phyloP scores from a whole-genome alignment of 23 red algal genomes.

The Porphyridium purpureum region DNA sequence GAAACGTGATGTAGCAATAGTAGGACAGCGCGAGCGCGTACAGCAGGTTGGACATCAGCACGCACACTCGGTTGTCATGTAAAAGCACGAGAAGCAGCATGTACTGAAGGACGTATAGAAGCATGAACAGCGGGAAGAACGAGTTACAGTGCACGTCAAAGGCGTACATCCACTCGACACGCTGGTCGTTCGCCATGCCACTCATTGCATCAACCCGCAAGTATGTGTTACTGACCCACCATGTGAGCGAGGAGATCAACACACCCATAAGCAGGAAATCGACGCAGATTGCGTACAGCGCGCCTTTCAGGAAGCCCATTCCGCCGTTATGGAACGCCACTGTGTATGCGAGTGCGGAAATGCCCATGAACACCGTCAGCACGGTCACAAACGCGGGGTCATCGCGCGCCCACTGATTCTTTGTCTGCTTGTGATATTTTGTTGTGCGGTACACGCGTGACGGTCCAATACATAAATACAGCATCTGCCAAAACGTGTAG shows the following conservation, averaged over 20 bases:
- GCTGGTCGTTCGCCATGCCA: slow-evolving; percentile 17
- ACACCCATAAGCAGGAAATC: slow-evolving; percentile 46
- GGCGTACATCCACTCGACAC: slow-evolving; percentile 97
- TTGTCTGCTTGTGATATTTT: slow-evolving; percentile 92
- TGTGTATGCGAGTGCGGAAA: slow-evolving; percentile 38
- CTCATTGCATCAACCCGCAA: slow-evolving; percentile 25
- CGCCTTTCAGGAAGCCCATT: slow-evolving; percentile 26
- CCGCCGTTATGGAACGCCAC: slow-evolving; percentile 54
- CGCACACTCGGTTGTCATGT: background rate
- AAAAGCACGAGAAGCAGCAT: slow-evolving; percentile 51
- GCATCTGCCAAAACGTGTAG: slow-evolving; percentile 92
- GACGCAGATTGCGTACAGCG: slow-evolving; percentile 34
- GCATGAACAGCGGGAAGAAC: slow-evolving; percentile 62
- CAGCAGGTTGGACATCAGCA: slow-evolving; percentile 4
- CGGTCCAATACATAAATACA: slow-evolving; percentile 58
- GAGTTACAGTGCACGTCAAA: slow-evolving; percentile 97
- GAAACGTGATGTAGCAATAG: slow-evolving; percentile 79
- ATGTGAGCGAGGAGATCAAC: slow-evolving; percentile 24
- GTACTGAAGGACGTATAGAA: slow-evolving; percentile 63
- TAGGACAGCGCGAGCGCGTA: slow-evolving; percentile 14
- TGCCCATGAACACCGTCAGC: slow-evolving; percentile 58
- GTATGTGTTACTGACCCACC: slow-evolving; percentile 61
- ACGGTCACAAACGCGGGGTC: slow-evolving; percentile 89
- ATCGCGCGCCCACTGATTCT: slow-evolving; percentile 98
- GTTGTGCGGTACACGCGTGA: slow-evolving; percentile 77